phyloP scores from a whole-genome alignment of 495 filamentous ascomycete species.

The Xylaria curta region DNA sequence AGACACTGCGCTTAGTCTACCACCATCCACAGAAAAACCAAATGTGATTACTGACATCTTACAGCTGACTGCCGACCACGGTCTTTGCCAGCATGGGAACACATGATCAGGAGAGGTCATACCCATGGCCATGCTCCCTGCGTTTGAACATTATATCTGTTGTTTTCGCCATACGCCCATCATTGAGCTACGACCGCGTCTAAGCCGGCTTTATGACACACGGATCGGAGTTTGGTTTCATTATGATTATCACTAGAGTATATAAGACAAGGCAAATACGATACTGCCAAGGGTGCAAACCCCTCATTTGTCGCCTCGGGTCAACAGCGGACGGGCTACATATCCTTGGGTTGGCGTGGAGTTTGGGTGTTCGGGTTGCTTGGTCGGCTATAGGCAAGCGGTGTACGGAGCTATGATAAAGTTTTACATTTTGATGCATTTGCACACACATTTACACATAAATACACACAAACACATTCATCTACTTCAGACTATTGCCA shows the following conservation, averaged over 20 bases:
- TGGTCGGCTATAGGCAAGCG: conserved; percentile 24
- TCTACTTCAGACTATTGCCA: not conserved
- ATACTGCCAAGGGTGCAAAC: conserved; percentile 25
- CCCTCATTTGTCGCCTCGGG: conserved; percentile 9
- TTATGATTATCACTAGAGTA: conserved; percentile 9
- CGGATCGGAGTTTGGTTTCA: not conserved
- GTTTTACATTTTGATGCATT: conserved; percentile 13
- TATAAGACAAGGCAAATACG: conserved; percentile 19
- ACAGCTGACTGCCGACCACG: conserved; percentile 40
- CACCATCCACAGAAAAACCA: not conserved
- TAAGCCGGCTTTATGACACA: conserved; percentile 15
- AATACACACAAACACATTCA: not conserved
- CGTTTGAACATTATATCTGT: conserved; percentile 23
- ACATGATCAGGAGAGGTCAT: conserved; percentile 40
- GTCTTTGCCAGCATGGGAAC: conserved; percentile 39
- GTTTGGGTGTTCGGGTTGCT: conserved; percentile 21
- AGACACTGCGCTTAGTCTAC: not conserved
- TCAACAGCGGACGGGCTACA: conserved; percentile 1
- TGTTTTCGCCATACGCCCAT: not conserved
- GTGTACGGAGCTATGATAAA: conserved; percentile 22
- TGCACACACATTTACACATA: not conserved
- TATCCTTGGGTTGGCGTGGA: conserved; percentile 20
- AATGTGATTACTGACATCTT: conserved; percentile 2
- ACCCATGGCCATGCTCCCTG: conserved; percentile 35
- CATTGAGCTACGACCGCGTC: not conserved